Evolutionary conservation across 2,329 filamentous ascomycete genomes (phyloP).

Genomic region (Claviceps cyperi): DNA sequence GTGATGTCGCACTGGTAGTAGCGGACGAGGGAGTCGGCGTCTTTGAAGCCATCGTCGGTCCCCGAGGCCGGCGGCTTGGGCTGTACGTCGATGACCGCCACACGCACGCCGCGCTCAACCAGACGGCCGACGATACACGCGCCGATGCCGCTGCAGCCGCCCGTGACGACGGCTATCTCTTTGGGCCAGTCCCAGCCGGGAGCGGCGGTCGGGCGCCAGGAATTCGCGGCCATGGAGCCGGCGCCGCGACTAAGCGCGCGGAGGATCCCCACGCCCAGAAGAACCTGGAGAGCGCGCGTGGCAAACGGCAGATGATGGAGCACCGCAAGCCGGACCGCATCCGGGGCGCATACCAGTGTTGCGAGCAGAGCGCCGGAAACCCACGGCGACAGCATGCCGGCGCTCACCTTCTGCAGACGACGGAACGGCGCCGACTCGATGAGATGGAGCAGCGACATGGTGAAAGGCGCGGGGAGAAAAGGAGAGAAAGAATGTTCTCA

Average conservation of each 20-base stretch:
- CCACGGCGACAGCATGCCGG: slow-evolving; percentile 6
- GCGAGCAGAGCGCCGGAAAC: slow-evolving; percentile 9
- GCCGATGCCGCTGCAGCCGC: slow-evolving; percentile 29
- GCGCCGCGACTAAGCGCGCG: slow-evolving; percentile 12
- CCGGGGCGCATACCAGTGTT: slow-evolving; percentile 5
- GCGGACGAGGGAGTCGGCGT: slow-evolving; percentile 11
- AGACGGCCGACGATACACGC: slow-evolving; percentile 19
- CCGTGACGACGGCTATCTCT: slow-evolving; percentile 30
- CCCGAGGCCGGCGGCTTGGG: no score
- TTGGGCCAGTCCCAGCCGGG: slow-evolving; percentile 21
- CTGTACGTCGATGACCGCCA: slow-evolving; percentile 53
- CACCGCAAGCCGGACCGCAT: slow-evolving; percentile 2
- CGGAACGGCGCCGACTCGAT: slow-evolving; percentile 8
- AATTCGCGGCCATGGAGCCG: slow-evolving; percentile 16
- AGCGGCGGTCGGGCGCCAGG: slow-evolving; percentile 12
- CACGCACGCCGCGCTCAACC: slow-evolving; percentile 34
- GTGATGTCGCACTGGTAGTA: slow-evolving; percentile 26
- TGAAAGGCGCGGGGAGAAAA: background rate
- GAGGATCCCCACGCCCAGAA: slow-evolving; percentile 13
- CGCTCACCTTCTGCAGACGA: slow-evolving; percentile 3
- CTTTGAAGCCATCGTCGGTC: background rate
- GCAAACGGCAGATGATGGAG: slow-evolving; percentile 2
- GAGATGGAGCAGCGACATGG: slow-evolving; percentile 5
- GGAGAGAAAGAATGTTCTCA: background rate
- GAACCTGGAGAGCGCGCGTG: slow-evolving; percentile 6